Conservation (phyloP, 768 basidiomycete genomes). For the Russula dissimulans region DNA sequence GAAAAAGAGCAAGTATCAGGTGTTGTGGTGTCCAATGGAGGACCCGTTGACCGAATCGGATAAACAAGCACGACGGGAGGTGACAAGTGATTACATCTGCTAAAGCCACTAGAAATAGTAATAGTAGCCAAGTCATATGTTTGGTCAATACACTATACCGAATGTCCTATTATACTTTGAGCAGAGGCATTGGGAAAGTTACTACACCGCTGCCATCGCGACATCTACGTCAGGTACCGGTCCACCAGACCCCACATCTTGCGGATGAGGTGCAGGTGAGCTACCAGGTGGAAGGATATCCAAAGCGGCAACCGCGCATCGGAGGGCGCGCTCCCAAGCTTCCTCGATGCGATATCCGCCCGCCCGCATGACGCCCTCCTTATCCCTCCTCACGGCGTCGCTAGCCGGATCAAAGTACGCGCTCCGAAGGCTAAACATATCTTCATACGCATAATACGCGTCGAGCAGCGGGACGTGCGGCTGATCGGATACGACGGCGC, state of each 20-base stretch:
- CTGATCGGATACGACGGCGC: slow-evolving; percentile 60
- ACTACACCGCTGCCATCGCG: slow-evolving; percentile 29
- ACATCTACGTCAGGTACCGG: slow-evolving; percentile 32
- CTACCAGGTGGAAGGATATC: slow-evolving; percentile 27
- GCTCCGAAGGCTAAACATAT: slow-evolving; percentile 45
- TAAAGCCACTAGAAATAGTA: not conserved
- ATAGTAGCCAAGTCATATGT: not conserved
- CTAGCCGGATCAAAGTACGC: slow-evolving; percentile 67
- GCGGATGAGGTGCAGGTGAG: slow-evolving; percentile 34
- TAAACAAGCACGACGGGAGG: slow-evolving; percentile 38
- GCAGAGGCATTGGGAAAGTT: not conserved
- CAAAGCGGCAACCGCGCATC: slow-evolving; percentile 63
- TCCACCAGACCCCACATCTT: not conserved
- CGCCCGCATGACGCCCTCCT: slow-evolving; percentile 70
- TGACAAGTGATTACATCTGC: slow-evolving; percentile 39
- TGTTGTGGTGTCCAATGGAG: slow-evolving; percentile 72
- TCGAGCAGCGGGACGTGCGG: slow-evolving; percentile 76
- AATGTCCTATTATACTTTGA: not conserved
- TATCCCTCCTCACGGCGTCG: slow-evolving; percentile 65
- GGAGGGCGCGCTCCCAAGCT: slow-evolving; percentile 76
- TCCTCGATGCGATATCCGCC: slow-evolving; percentile 78
- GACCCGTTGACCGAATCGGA: slow-evolving; percentile 50
- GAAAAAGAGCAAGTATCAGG: slow-evolving; percentile 58
- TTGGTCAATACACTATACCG: not conserved
- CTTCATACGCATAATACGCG: slow-evolving; percentile 66